Evolutionary conservation across 148 eudicot genomes (phyloP), one percentile per base, ranked within the genome.

Genomic region (Silene conica): DNA sequence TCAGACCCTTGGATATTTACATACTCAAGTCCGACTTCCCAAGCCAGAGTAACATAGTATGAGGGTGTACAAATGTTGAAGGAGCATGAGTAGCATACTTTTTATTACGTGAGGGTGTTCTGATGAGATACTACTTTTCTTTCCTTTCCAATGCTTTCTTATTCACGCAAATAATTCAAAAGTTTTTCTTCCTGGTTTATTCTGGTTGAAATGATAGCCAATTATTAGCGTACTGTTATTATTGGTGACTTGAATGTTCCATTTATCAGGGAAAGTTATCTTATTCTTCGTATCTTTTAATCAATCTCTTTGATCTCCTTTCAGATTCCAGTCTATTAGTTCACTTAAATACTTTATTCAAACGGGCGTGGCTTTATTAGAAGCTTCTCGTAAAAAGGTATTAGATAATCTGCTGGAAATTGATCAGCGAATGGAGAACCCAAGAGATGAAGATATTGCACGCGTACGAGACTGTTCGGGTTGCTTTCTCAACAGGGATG

Each of bases 381-480:
- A 92, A 80, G 86, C 83, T 52, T 83, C 90, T 48, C 84, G 98
- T 73, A 82, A 81, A 75, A 79, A 50, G 16, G 84, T 95, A 76
- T 79, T 92, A 57, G 88, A 85, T 79, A 85, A 86, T 80, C 83
- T 95, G 59, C 65, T 86, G 78, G 89, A 92, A 79, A 74, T 95
- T 72, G 93, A 95, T 78, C 83, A 73, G 55, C 87, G 89, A 61
- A 88, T 92, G 98, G 87, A 75, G 71, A 88, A 83, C 60, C 98
- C 98, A 64, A 86, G 88, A 72, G 88, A 82, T 77, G 93, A 89
- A 73, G 97, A 95, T 78, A 80, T 92, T 66, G 83, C 75, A 65
- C 89, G 92, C 73, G 89, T 95, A 78, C 87, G 98, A 59, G 83
- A 87, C 81, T 95, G 98, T 79, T 86, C 89, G 60, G 87, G 84